phyloP scores from a whole-genome alignment of 306 rosid genomes.

The Canavalia ensiformis region DNA sequence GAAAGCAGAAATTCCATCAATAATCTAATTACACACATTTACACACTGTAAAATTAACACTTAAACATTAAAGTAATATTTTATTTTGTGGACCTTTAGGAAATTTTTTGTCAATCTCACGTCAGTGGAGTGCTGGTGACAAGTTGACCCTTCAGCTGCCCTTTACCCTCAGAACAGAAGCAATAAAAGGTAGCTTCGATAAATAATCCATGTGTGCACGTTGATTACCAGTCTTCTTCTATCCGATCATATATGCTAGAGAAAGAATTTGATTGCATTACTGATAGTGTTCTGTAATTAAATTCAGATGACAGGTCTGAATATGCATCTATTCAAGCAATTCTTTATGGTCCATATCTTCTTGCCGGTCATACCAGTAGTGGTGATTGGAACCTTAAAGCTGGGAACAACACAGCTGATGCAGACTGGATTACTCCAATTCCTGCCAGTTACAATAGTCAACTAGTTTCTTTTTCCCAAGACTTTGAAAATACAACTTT shows the following conservation, averaged over 20 bases:
- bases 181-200: slow-evolving; percentile 69
- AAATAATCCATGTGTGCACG: background rate
- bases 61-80: slow-evolving; percentile 28
- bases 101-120: slow-evolving; percentile 61
- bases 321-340: slow-evolving; percentile 73
- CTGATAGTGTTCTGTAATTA: slow-evolving; percentile 45
- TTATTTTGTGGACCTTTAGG: slow-evolving; percentile 56
- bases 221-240: slow-evolving; percentile 12
- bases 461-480: slow-evolving; percentile 68
- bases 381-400: slow-evolving; percentile 67
- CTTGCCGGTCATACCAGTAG: slow-evolving; percentile 70
- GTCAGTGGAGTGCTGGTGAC: slow-evolving; percentile 72
- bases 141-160: slow-evolving; percentile 75
- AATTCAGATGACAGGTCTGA: slow-evolving; percentile 83
- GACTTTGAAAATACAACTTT: slow-evolving; percentile 48
- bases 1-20: background rate
- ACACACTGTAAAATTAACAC: background rate
- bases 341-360: slow-evolving; percentile 84
- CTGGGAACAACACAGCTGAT: slow-evolving; percentile 42
- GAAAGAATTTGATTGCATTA: background rate
- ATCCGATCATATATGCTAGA: background rate
- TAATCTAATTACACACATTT: background rate
- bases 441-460: slow-evolving; percentile 61
- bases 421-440: slow-evolving; percentile 77
- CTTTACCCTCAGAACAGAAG: slow-evolving; percentile 70